phyloP scores from a whole-genome alignment of 345 rosid species.

The Geranium brycei region DNA sequence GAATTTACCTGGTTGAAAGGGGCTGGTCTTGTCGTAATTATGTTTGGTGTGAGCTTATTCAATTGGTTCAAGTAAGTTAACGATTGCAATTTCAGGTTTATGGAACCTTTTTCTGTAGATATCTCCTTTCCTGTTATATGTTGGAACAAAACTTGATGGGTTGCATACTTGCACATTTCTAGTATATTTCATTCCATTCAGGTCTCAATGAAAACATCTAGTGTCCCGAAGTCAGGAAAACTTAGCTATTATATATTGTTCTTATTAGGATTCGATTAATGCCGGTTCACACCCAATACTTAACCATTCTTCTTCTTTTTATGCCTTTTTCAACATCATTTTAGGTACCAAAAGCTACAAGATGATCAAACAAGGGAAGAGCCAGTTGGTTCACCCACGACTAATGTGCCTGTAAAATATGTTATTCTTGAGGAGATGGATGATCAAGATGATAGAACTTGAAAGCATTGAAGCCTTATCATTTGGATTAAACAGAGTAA shows the following conservation, averaged over 20 bases:
- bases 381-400: slow-evolving; percentile 12
- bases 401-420: slow-evolving; percentile 44
- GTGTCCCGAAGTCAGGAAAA: too few species aligned
- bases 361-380: slow-evolving; percentile 29
- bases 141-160: neutral
- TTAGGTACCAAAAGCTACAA: slow-evolving; percentile 65
- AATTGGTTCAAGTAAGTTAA: slow-evolving; percentile 96
- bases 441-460: slow-evolving; percentile 40
- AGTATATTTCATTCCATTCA: too few species aligned
- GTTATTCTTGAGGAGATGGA: slow-evolving; percentile 84
- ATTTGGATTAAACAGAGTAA: slow-evolving; percentile 11
- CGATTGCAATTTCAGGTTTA: too few species aligned
- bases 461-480: slow-evolving; percentile 12
- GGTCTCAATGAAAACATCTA: too few species aligned
- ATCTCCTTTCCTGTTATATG: neutral
- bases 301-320: neutral
- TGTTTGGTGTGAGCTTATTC: slow-evolving; percentile 84
- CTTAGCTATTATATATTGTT: too few species aligned
- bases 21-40: slow-evolving; percentile 64
- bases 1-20: slow-evolving; percentile 94
- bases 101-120: neutral
- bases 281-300: neutral
- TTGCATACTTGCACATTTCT: too few species aligned
- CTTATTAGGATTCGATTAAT: too few species aligned
- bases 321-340: neutral